phyloP scores from a whole-genome alignment of 495 filamentous ascomycete species.

The Chaetomium tenue region DNA sequence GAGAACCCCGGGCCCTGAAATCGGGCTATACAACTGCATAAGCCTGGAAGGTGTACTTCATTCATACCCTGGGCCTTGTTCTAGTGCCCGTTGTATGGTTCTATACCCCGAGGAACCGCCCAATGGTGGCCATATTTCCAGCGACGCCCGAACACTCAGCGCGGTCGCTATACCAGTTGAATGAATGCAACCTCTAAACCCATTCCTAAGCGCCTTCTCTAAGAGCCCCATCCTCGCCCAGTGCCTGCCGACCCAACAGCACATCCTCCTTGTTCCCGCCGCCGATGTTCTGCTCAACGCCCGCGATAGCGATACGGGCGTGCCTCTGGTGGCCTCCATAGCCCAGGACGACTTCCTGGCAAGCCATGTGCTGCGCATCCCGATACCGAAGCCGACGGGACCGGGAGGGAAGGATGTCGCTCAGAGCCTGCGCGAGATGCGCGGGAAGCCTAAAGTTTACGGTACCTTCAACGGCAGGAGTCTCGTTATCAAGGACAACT shows the following conservation, averaged over 20 bases:
- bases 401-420: constrained; percentile 63
- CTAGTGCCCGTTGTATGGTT: constrained; percentile 21
- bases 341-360: constrained; percentile 90
- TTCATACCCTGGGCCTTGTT: background rate
- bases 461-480: constrained; percentile 90
- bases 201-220: constrained; percentile 97
- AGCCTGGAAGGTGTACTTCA: background rate
- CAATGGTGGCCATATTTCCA: constrained; percentile 31
- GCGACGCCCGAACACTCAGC: constrained; percentile 22
- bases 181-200: constrained; percentile 99
- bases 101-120: constrained; percentile 14
- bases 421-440: constrained; percentile 77
- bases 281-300: constrained; percentile 86
- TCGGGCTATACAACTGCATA: background rate
- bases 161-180: constrained; percentile 33
- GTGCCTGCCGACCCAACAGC: constrained; percentile 87
- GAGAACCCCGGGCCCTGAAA: background rate
- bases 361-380: constrained; percentile 92
- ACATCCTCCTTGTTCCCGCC: constrained; percentile 91
- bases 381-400: constrained; percentile 53
- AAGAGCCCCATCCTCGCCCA: constrained; percentile 88
- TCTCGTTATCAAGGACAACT: constrained; percentile 90
- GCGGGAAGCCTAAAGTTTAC: constrained; percentile 90
- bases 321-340: constrained; percentile 75
- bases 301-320: constrained; percentile 82